These are phyloP conservation scores for Puccinia polysora DNA, from an alignment of 1,284 basidiomycete species.

Conservation along the genomic window DNA sequence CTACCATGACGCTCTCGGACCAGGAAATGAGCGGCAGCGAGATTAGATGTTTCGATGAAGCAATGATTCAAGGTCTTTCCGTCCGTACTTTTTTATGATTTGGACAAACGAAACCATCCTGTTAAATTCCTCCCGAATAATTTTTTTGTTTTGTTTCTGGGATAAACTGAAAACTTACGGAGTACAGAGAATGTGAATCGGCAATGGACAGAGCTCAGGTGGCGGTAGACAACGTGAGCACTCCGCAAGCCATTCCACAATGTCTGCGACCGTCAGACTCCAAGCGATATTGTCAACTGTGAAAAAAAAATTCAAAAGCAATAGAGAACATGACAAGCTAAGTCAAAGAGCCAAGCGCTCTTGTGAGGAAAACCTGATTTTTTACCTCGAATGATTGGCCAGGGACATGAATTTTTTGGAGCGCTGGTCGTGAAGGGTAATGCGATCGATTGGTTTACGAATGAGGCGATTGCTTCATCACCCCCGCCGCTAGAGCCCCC, in stretches of 20 bases:
- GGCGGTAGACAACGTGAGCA: slow-evolving; percentile 9
- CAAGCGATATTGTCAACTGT: slow-evolving; percentile 32
- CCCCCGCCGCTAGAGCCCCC: background rate
- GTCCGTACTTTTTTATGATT: background rate
- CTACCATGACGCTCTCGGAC: slow-evolving; percentile 16
- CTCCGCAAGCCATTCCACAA: background rate
- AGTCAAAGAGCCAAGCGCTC: too few relatives aligned
- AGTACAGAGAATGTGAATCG: slow-evolving; percentile 24
- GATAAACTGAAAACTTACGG: background rate
- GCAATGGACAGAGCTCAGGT: slow-evolving; percentile 12
- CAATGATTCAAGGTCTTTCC: slow-evolving; percentile 34
- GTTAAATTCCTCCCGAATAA: too few relatives aligned
- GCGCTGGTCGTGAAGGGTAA: background rate
- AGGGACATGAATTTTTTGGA: background rate
- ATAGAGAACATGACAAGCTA: too few relatives aligned
- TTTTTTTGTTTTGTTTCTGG: too few relatives aligned
- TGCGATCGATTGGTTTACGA: background rate
- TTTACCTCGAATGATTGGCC: slow-evolving; percentile 25
- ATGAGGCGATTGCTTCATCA: background rate
- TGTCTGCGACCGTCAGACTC: slow-evolving; percentile 24
- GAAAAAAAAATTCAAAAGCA: too few relatives aligned
- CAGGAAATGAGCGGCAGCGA: slow-evolving; percentile 15
- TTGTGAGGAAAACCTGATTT: background rate
- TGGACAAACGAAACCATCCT: too few relatives aligned
- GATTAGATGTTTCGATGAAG: slow-evolving; percentile 23